phyloP scores from a whole-genome alignment of 805 yeast genomes.

The Metschnikowia continentalis region DNA sequence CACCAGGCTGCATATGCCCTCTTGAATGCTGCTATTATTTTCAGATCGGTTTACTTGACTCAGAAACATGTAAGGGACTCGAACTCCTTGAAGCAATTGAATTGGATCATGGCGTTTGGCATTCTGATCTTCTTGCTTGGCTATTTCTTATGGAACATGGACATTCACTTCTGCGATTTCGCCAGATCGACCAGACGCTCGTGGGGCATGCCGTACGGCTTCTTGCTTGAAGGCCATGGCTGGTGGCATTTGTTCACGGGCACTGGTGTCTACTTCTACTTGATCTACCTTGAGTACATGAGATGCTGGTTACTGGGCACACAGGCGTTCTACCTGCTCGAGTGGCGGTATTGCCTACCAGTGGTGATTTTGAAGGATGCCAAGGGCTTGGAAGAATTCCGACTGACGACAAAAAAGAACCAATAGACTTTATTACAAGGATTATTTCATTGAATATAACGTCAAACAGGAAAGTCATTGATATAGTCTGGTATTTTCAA shows the following conservation, averaged over 20 bases:
- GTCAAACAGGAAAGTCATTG: no score
- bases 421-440: neutral
- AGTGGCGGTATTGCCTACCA: constrained; percentile 46
- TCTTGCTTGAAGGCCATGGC: constrained; percentile 85
- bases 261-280: constrained; percentile 79
- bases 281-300: constrained; percentile 73
- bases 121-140: constrained; percentile 64
- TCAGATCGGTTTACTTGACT: constrained; percentile 53
- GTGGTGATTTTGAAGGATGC: constrained; percentile 15
- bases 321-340: constrained; percentile 52
- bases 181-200: constrained; percentile 58
- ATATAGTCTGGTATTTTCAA: no score
- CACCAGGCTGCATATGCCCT: constrained; percentile 85
- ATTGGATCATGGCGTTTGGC: constrained; percentile 55
- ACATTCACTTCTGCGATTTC: constrained; percentile 67
- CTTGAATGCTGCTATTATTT: constrained; percentile 69
- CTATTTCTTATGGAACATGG: constrained; percentile 83
- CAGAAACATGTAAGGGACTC: constrained; percentile 48
- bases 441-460: neutral
- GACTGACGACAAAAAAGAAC: constrained; percentile 5
- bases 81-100: constrained; percentile 45
- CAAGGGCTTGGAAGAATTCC: constrained; percentile 12
- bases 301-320: constrained; percentile 60
- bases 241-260: constrained; percentile 97
- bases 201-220: constrained; percentile 80